Conservation (phyloP, 495 filamentous ascomycete species). For the Neurospora sp. region DNA sequence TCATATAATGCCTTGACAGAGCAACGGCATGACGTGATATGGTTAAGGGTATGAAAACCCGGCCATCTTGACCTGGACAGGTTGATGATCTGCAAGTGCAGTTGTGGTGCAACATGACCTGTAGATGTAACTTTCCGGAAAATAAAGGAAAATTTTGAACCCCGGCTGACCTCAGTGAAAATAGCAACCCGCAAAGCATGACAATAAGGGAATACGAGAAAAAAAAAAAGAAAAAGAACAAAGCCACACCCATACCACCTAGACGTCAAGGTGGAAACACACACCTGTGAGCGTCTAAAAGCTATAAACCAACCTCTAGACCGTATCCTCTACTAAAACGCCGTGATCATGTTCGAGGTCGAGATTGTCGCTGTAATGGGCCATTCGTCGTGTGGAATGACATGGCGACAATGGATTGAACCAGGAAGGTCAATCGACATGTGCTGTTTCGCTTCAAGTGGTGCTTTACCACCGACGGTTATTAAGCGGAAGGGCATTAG, state of each 20-base stretch:
- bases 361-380: conserved; percentile 1
- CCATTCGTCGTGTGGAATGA: neutral
- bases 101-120: neutral
- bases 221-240: neutral
- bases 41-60: neutral
- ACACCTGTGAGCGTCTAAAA: conserved; percentile 1
- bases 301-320: conserved; percentile 18
- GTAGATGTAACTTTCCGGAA: neutral
- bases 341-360: conserved; percentile 11
- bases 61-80: neutral
- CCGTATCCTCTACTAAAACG: conserved; percentile 13
- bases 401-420: neutral
- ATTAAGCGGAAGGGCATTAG: conserved; percentile 36
- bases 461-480: conserved; percentile 37
- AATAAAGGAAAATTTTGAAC: neutral
- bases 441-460: neutral
- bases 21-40: neutral
- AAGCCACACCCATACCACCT: neutral
- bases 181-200: neutral
- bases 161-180: neutral
- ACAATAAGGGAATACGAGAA: neutral
- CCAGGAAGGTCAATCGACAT: neutral
- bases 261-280: neutral
- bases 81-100: neutral
- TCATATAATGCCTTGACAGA: neutral